Conservation (phyloP, 192 early-diverging fungal species). For the Irineochytrium annulatum region DNA sequence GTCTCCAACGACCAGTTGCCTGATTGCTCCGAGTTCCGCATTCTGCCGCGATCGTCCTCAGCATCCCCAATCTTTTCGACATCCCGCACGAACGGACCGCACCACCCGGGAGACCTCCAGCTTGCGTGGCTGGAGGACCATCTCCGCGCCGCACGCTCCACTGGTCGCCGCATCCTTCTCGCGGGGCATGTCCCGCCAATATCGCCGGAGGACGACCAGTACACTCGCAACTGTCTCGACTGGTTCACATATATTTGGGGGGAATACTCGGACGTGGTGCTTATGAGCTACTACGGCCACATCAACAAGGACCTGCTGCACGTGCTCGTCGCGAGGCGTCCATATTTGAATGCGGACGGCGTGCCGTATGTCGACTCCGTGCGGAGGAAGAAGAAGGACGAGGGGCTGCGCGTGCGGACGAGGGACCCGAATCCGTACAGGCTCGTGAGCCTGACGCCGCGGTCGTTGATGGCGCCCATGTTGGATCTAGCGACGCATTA, state of each 20-base stretch:
- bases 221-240: slow-evolving; percentile 25
- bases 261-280: slow-evolving; percentile 43
- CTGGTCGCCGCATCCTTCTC: slow-evolving; percentile 24
- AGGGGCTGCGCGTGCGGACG: neutral
- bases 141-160: slow-evolving; percentile 15
- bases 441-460: slow-evolving; percentile 27
- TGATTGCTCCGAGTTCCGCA: slow-evolving; percentile 16
- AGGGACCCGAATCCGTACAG: slow-evolving; percentile 23
- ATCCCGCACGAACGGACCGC: too few relatives aligned
- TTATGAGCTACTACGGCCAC: slow-evolving; percentile 45
- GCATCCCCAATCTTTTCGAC: too few relatives aligned
- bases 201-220: slow-evolving; percentile 18
- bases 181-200: slow-evolving; percentile 45
- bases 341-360: neutral
- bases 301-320: slow-evolving; percentile 44
- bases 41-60: neutral
- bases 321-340: slow-evolving; percentile 9
- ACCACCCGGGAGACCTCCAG: slow-evolving; percentile 35
- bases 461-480: slow-evolving; percentile 13
- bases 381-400: neutral
- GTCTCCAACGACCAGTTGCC: slow-evolving; percentile 21
- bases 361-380: neutral
- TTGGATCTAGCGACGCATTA: slow-evolving; percentile 14
- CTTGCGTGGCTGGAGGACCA: slow-evolving; percentile 33
- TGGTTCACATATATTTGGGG: slow-evolving; percentile 38